These are phyloP conservation scores for Chlamydomonas sp. DNA, from an alignment of 139 green algal species.

Conservation along the genomic window DNA sequence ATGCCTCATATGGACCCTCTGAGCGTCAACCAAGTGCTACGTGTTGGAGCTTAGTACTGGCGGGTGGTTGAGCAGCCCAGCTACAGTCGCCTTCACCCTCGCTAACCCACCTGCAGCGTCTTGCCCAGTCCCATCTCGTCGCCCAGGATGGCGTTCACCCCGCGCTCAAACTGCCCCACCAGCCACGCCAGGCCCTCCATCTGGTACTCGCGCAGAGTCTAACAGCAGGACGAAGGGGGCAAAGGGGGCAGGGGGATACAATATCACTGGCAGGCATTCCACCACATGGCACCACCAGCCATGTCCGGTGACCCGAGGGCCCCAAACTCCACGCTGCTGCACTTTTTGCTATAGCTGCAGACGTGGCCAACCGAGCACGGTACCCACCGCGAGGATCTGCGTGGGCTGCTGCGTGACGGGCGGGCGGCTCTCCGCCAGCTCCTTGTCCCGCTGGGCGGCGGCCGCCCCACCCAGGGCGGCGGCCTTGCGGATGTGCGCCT, in stretches of 20 bases:
- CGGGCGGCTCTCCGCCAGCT: not conserved
- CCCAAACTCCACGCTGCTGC: too few species aligned
- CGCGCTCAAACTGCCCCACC: conserved; percentile 72
- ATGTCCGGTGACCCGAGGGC: too few species aligned
- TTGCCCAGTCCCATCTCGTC: conserved; percentile 92
- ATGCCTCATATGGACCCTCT: too few species aligned
- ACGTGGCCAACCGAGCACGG: too few species aligned
- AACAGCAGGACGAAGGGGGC: not conserved
- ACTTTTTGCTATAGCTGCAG: too few species aligned
- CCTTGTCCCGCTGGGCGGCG: too few species aligned
- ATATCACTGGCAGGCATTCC: too few species aligned
- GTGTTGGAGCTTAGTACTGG: too few species aligned
- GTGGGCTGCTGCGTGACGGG: conserved; percentile 48
- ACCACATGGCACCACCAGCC: too few species aligned
- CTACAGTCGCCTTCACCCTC: too few species aligned
- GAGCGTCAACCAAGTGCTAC: too few species aligned
- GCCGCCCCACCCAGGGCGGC: not conserved
- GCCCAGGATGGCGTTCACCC: conserved; percentile 93
- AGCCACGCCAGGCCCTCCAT: conserved; percentile 72
- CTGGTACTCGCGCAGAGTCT: conserved; percentile 83
- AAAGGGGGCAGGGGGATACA: not conserved
- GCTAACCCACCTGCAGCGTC: conserved; percentile 62
- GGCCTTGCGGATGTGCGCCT: not conserved
- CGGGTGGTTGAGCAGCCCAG: too few species aligned
- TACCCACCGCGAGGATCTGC: conserved; percentile 16